These are phyloP conservation scores for Brassica incana DNA, from an alignment of 345 rosid species.

Conservation along the genomic window DNA sequence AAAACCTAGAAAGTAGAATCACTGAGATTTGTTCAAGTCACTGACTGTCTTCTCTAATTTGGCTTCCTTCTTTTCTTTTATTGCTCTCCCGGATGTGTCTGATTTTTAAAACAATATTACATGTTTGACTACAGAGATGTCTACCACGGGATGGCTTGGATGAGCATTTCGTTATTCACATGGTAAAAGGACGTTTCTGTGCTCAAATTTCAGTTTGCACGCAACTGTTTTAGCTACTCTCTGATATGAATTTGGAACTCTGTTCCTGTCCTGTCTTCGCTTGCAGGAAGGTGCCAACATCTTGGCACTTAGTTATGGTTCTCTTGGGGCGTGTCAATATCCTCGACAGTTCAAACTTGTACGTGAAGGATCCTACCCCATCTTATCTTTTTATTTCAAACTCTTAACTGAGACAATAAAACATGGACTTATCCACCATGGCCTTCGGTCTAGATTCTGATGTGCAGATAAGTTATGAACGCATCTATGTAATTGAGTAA, in stretches of 20 bases:
- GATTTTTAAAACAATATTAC: not conserved
- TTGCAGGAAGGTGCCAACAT: constrained; percentile 23
- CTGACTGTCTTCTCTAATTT: too few species aligned
- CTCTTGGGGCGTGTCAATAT: constrained; percentile 22
- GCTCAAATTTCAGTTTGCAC: not conserved
- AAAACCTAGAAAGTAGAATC: not conserved
- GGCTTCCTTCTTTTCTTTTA: not conserved
- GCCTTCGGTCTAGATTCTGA: too few species aligned
- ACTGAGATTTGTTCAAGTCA: not conserved
- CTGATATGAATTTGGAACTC: not conserved
- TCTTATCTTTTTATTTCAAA: not conserved
- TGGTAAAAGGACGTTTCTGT: constrained; percentile 45
- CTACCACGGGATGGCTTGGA: constrained; percentile 80
- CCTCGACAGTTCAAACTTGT: constrained; percentile 25
- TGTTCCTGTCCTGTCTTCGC: not conserved
- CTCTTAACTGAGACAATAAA: too few species aligned
- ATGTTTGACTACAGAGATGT: constrained; percentile 65
- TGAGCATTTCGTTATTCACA: constrained; percentile 83
- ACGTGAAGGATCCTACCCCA: constrained; percentile 5
- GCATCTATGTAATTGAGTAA: too few species aligned
- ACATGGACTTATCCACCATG: too few species aligned
- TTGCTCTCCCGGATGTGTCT: not conserved
- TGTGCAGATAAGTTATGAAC: too few species aligned
- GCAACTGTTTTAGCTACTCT: not conserved
- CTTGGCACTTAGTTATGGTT: constrained; percentile 18